Conservation (phyloP, 768 basidiomycete genomes). For the Hygrocybe punicea region DNA sequence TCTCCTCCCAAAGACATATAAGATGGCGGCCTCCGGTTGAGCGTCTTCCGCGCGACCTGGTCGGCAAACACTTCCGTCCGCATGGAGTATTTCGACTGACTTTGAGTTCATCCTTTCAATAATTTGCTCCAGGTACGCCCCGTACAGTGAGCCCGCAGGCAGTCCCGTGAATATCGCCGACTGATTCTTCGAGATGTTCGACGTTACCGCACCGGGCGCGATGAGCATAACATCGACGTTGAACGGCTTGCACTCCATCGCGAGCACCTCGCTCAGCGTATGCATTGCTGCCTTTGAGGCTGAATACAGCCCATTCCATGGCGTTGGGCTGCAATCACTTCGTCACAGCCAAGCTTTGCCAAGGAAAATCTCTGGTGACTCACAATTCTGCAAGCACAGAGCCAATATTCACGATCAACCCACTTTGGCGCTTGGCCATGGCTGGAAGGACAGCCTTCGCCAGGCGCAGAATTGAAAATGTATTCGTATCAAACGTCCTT, state of each 20-base stretch:
- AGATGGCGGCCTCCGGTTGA: conserved; percentile 46
- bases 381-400: conserved; percentile 63
- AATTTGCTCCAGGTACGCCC: conserved; percentile 51
- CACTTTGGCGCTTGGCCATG: conserved; percentile 63
- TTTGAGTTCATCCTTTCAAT: conserved; percentile 50
- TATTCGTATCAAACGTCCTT: conserved; percentile 62
- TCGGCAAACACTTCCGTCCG: conserved; percentile 51
- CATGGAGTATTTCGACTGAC: conserved; percentile 50
- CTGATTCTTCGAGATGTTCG: conserved; percentile 61
- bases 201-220: conserved; percentile 60
- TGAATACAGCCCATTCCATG: conserved; percentile 60
- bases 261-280: conserved; percentile 58
- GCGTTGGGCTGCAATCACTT: conserved; percentile 48
- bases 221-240: conserved; percentile 69
- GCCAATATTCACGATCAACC: conserved; percentile 72
- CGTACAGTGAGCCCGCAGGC: conserved; percentile 55
- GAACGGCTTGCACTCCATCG: conserved; percentile 73
- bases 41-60: conserved; percentile 46
- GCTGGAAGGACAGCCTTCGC: conserved; percentile 62
- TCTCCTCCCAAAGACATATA: conserved; percentile 51
- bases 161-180: conserved; percentile 38
- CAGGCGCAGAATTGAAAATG: conserved; percentile 57
- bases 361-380: conserved; percentile 23
- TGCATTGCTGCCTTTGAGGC: conserved; percentile 59
- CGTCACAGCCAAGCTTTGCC: neutral